Percentiles rank a stretch among this genome's conserved stretches.
Evolutionary conservation across 2,329 filamentous ascomycete species (phyloP).

Genomic region (Nannizzia gypsea): DNA sequence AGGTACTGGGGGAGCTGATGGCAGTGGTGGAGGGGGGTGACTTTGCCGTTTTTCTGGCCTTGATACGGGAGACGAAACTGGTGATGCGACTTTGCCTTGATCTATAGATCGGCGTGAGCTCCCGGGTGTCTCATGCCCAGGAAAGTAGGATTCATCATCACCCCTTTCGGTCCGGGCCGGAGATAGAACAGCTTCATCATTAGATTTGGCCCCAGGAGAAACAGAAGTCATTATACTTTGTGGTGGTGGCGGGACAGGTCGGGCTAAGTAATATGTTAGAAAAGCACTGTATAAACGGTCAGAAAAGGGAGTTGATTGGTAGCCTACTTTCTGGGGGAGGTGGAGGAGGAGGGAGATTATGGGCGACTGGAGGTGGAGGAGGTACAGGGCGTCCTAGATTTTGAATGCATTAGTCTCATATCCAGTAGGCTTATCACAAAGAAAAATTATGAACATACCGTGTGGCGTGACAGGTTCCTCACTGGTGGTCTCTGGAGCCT

Average conservation of each 20-base stretch:
- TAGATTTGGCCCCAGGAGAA: slow-evolving; percentile 71
- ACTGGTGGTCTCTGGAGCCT: background rate
- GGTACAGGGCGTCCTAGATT: background rate
- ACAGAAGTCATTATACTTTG: slow-evolving; percentile 49
- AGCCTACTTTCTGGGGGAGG: slow-evolving; percentile 2
- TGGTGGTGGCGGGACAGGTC: slow-evolving; percentile 47
- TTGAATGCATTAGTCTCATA: background rate
- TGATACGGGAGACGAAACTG: slow-evolving; percentile 21
- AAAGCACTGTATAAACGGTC: background rate
- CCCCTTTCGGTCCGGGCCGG: slow-evolving; percentile 22
- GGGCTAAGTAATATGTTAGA: slow-evolving; percentile 39
- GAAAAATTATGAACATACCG: background rate
- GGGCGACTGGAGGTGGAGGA: background rate
- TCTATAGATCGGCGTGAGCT: background rate
- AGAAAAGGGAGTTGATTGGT: background rate
- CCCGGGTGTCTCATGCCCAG: slow-evolving; percentile 5
- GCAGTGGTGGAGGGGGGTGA: slow-evolving; percentile 32
- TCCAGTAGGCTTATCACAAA: background rate
- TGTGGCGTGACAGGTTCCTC: background rate
- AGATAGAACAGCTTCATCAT: slow-evolving; percentile 58
- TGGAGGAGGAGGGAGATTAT: background rate
- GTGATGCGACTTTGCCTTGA: background rate
- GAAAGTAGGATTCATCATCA: slow-evolving; percentile 5
- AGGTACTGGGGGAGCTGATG: slow-evolving; percentile 28
- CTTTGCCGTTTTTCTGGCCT: slow-evolving; percentile 32